phyloP scores from a whole-genome alignment of 176 grass and related monocot species.

The Oryza officinalis region DNA sequence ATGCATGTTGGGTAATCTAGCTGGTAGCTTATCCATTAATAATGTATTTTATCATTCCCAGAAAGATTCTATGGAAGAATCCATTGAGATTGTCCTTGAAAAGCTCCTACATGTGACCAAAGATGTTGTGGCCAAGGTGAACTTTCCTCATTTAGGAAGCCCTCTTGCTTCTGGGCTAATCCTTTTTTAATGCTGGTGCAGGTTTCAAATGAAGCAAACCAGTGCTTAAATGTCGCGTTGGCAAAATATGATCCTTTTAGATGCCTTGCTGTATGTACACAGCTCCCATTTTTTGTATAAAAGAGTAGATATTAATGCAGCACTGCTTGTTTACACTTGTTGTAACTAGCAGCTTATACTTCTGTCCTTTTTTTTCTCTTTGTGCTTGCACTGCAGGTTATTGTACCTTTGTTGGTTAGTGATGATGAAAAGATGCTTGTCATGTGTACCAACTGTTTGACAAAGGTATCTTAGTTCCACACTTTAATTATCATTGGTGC shows the following conservation, averaged over 20 bases:
- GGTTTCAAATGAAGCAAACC: slow-evolving; percentile 84
- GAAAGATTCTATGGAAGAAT: slow-evolving; percentile 82
- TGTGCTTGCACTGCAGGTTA: slow-evolving; percentile 55
- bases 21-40: slow-evolving; percentile 21
- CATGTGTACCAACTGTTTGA: slow-evolving; percentile 86
- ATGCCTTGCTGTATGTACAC: slow-evolving; percentile 75
- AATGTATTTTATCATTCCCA: slow-evolving; percentile 42
- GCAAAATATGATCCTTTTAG: slow-evolving; percentile 74
- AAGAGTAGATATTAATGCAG: not conserved
- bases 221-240: slow-evolving; percentile 65
- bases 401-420: slow-evolving; percentile 76
- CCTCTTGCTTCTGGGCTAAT: slow-evolving; percentile 15
- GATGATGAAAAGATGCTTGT: slow-evolving; percentile 90
- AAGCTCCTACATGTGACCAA: slow-evolving; percentile 74
- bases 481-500: not conserved
- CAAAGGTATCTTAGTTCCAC: slow-evolving; percentile 65
- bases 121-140: slow-evolving; percentile 74
- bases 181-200: slow-evolving; percentile 45
- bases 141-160: not conserved
- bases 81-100: slow-evolving; percentile 87
- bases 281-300: not conserved
- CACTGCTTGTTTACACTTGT: slow-evolving; percentile 28
- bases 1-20: slow-evolving; percentile 24
- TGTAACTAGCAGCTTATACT: slow-evolving; percentile 33
- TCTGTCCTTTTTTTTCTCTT: slow-evolving; percentile 1